Evolutionary conservation across 106 monocot species (phyloP), one percentile per base, ranked within the genome.

Genomic region (Hemerocallis citrina): DNA sequence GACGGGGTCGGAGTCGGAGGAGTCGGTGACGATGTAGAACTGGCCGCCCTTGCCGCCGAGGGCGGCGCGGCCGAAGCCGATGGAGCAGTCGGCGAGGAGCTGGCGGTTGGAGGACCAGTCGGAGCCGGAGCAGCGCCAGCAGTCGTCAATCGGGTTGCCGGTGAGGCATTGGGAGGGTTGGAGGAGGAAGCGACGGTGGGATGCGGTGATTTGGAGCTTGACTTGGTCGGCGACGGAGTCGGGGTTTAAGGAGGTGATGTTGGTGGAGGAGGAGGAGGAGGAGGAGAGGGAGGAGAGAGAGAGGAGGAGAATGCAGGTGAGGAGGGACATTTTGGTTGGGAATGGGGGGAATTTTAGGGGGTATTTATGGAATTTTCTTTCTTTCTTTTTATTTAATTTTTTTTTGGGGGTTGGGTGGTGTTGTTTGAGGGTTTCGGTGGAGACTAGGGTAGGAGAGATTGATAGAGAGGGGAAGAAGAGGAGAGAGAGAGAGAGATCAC

Each of bases 131-230:
- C 84, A 89, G 25, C 77, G 70, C 84, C 84, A 89, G 84, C 89
- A 89, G 72, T 89, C 84, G 33, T 89, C 85, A 37, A 78, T 85
- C 5, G 89, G 81, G 75, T 89, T 89, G 9, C 85, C 85, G 34
- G 77, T 89, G 13, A 72, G 47, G 62, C 81, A 81, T 45, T 57
- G 44, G 8, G n/a, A 27, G 20, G 15, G 62, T 44, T 72, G 56
- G 15, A 47, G 37, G 23, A 64, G 34, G 38, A 51, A 41, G 0
- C 52, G 68, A 29, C 56, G 63, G 20, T 56, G 68, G 35, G 68
- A 64, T 16, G 23, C 16, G 11, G 46, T 24, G 2, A 69, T 24
- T 19, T 49, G 62, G 5, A 36, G 23, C 14, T 60, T 38, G 52
- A 76, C 25, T 16, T 65, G 32, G 35, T 22, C 24, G 64, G 59